A percentile compares a stretch with the other conserved stretches of the same genome.
phyloP scores from a whole-genome alignment of 176 grass and related monocot genomes.

The Rhynchospora pubera region DNA sequence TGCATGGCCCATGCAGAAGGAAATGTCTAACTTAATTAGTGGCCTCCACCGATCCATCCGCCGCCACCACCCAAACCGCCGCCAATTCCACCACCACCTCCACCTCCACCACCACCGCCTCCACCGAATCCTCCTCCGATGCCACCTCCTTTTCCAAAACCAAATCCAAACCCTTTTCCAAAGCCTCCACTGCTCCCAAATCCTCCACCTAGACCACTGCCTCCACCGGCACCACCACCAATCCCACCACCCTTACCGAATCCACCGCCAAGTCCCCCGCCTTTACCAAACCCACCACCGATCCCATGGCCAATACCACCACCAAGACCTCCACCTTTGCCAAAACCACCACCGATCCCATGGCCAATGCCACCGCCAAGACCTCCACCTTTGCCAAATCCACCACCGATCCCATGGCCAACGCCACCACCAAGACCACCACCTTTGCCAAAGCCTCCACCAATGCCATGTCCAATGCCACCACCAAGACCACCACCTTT shows the following conservation, averaged over 20 bases:
- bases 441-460: conserved; percentile 16
- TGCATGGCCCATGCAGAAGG: not conserved
- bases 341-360: conserved; percentile 22
- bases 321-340: conserved; percentile 12
- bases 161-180: not conserved
- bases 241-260: not conserved
- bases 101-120: not conserved
- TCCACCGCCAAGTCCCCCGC: no score
- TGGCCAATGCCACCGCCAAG: conserved; percentile 8
- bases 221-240: not conserved
- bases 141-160: conserved; percentile 13
- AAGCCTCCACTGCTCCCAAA: not conserved
- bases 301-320: no score
- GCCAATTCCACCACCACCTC: not conserved
- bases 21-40: not conserved
- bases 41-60: not conserved
- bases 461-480: not conserved
- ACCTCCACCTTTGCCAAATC: conserved; percentile 9
- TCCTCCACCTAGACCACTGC: not conserved
- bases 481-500: conserved; percentile 21
- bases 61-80: not conserved
- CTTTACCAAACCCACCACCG: no score
- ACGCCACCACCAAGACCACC: conserved; percentile 9
- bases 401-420: conserved; percentile 14
- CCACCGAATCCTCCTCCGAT: conserved; percentile 17